phyloP scores from a whole-genome alignment of 148 eudicot genomes.

The Silene uniflora region DNA sequence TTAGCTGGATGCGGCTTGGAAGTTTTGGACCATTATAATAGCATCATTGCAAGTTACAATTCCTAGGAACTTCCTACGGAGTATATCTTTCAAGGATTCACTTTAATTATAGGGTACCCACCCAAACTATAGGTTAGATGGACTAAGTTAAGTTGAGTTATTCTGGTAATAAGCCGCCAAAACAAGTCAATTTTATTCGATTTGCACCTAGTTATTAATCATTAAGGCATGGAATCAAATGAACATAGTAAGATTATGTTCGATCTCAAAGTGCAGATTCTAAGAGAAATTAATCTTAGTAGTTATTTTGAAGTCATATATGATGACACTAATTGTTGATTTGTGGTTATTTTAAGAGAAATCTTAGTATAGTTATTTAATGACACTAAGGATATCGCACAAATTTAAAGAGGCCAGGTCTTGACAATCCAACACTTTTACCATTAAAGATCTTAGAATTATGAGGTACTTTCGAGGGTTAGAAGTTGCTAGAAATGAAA shows the following conservation, averaged over 20 bases:
- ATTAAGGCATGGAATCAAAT: not conserved
- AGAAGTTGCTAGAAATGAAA: too few species aligned
- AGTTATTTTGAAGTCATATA: too few species aligned
- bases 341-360: too few species aligned
- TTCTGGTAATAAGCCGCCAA: conserved; percentile 5
- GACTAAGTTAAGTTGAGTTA: not conserved
- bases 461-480: too few species aligned
- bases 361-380: too few species aligned
- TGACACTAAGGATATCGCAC: too few species aligned
- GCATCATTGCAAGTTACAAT: not conserved
- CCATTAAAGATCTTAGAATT: too few species aligned
- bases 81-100: not conserved
- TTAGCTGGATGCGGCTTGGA: conserved; percentile 9
- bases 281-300: not conserved
- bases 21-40: not conserved
- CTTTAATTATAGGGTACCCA: not conserved
- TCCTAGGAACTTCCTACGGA: not conserved
- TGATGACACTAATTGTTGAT: not conserved
- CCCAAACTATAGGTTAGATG: not conserved
- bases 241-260: not conserved
- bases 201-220: not conserved
- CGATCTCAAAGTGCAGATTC: not conserved
- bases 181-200: not conserved
- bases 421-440: too few species aligned
- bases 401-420: too few species aligned